Evolutionary conservation across 345 rosid genomes (phyloP), one percentile per base, ranked within the genome.

Genomic region (Dimocarpus longan): DNA sequence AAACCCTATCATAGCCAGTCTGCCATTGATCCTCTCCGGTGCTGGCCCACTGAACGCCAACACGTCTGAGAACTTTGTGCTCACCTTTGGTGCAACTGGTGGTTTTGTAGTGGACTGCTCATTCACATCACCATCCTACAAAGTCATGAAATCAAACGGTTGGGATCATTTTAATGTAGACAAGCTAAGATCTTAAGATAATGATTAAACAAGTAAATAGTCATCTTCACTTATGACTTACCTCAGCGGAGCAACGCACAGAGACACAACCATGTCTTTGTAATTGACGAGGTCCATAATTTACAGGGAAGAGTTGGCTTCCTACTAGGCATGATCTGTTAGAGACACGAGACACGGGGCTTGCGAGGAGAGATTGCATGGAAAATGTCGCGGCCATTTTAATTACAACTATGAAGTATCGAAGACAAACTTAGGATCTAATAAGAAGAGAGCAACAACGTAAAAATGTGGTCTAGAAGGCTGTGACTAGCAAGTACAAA

Each of bases 1-100:
- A 56, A 93, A 92, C 0, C 98, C 98, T 0, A 93, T 81, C 98
- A 95, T 92, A 5, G 98, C 98, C n/a, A 95, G 85, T 68, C 97
- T 86, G 0, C 95, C 94, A 72, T 95, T 93, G 62, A 95, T 91
- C 81, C 98, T 92, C 86, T 95, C 98, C 18, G 98, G 98, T 7
- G 92, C 98, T 0, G 92, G 93, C 46, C 98, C 98, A 32, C 94
- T 86, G 42, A 95, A 93, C 7, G 97, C 98, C 13, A 95, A 80
- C 43, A 92, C 73, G 28, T 92, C 98, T 0, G 85, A 62, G 73
- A 91, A 89, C 15, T 83, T 91, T 0, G 92, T 91, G 86, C 91
- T 92, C 46, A 82, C 86, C 86, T 83, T 85, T 42, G 79, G 85
- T 44, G 85, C 69, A 0, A 68, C 19, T 21, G 24, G 68, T 26